phyloP scores from a whole-genome alignment of 2,329 filamentous ascomycete species.

The Arthrobotrys megalospora region DNA sequence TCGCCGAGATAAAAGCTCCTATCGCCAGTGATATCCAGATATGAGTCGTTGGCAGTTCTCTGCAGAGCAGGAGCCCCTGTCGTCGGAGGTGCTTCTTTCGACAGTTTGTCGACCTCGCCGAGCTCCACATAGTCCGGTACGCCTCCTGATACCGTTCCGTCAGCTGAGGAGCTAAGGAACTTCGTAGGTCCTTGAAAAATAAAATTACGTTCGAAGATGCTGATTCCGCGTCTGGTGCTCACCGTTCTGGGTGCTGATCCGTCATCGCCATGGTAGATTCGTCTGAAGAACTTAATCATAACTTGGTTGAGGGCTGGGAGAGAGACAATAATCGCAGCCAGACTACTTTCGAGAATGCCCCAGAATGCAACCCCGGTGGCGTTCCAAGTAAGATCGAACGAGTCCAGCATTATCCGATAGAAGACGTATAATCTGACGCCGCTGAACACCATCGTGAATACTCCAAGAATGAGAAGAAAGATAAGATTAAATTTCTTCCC shows the following conservation, averaged over 20 bases:
- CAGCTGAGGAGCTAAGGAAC: constrained; percentile 35
- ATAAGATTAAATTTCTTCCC: constrained; percentile 50
- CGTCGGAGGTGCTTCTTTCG: not conserved
- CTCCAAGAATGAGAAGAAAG: constrained; percentile 41
- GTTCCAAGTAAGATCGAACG: constrained; percentile 47
- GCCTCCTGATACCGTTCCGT: constrained; percentile 20
- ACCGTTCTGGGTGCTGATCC: not conserved
- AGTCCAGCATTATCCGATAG: constrained; percentile 39
- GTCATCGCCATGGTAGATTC: constrained; percentile 9
- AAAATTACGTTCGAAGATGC: constrained; percentile 37
- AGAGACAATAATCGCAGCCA: constrained; percentile 36
- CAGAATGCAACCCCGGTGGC: constrained; percentile 41
- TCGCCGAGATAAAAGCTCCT: constrained; percentile 23
- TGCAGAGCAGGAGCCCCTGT: constrained; percentile 29
- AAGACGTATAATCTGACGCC: constrained; percentile 42
- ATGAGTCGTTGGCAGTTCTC: constrained; percentile 45
- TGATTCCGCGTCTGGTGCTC: constrained; percentile 35
- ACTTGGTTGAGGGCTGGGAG: constrained; percentile 42
- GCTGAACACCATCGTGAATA: constrained; percentile 45
- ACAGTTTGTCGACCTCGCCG: constrained; percentile 9
- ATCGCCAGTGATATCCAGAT: constrained; percentile 1
- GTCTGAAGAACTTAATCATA: constrained; percentile 24
- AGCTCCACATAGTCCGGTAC: constrained; percentile 35
- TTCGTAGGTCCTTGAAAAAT: constrained; percentile 11
- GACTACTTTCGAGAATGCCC: constrained; percentile 42